Percentiles rank a stretch among this genome's conserved stretches.
Conservation (phyloP, 108 stramenopile genomes). For the Nitzschia palea region DNA sequence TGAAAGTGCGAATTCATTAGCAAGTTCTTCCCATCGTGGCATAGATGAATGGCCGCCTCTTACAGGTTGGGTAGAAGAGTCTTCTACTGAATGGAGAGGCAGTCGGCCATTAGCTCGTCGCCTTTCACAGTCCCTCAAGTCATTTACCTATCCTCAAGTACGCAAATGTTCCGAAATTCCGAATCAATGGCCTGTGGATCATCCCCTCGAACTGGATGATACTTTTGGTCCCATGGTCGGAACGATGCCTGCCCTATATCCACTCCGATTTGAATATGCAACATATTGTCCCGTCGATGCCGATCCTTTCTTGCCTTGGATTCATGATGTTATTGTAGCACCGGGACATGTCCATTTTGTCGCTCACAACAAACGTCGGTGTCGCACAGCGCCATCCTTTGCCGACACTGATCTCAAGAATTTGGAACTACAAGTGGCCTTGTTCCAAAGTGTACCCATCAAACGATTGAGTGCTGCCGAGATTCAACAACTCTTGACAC, state of each 20-base stretch:
- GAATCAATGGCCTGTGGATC: slow-evolving; percentile 54
- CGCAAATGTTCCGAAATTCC: slow-evolving; percentile 58
- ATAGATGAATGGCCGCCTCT: too few relatives aligned
- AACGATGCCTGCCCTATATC: slow-evolving; percentile 12
- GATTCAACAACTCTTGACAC: slow-evolving; percentile 31
- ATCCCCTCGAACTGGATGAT: slow-evolving; percentile 35
- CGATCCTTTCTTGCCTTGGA: slow-evolving; percentile 73
- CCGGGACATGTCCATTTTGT: slow-evolving; percentile 45
- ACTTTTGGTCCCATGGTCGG: slow-evolving; percentile 38
- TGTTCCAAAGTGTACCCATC: slow-evolving; percentile 66
- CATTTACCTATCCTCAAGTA: slow-evolving; percentile 15
- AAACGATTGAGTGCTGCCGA: slow-evolving; percentile 15
- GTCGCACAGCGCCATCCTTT: slow-evolving; percentile 35
- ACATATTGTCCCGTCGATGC: slow-evolving; percentile 42
- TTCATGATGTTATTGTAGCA: slow-evolving; percentile 60
- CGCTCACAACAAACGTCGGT: slow-evolving; percentile 70
- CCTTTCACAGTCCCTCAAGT: slow-evolving; percentile 21
- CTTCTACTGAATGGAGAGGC: slow-evolving; percentile 18
- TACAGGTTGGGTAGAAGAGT: slow-evolving; percentile 47
- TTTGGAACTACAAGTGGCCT: slow-evolving; percentile 70
- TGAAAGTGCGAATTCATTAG: too few relatives aligned
- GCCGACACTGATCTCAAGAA: slow-evolving; percentile 39
- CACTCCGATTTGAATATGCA: slow-evolving; percentile 49
- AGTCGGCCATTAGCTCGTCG: slow-evolving; percentile 4
- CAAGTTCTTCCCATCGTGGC: too few relatives aligned